A percentile compares a stretch with the other conserved stretches of the same genome.
Conservation (phyloP, 192 early-diverging fungal genomes). For the Spinellus fusiger region DNA sequence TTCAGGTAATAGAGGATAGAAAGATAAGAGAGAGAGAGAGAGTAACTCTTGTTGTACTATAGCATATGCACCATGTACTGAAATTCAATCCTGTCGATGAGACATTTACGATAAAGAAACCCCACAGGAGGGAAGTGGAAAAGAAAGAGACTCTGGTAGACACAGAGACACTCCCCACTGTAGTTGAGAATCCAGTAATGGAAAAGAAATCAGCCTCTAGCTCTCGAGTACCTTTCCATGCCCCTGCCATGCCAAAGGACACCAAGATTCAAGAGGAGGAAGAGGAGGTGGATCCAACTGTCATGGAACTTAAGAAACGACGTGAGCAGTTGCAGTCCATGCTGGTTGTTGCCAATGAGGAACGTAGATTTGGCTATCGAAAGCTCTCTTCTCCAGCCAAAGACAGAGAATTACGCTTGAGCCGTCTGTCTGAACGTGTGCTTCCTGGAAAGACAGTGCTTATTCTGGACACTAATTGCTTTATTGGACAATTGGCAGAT, state of each 20-base stretch:
- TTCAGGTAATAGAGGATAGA: constrained; percentile 24
- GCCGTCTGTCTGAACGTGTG: constrained; percentile 13
- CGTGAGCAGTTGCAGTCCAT: constrained; percentile 27
- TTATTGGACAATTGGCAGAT: constrained; percentile 42
- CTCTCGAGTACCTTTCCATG: neutral
- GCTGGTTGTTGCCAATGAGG: neutral
- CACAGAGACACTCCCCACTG: too few species aligned
- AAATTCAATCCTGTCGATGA: constrained; percentile 9
- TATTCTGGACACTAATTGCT: constrained; percentile 55
- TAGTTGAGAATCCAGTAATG: too few species aligned
- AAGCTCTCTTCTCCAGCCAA: constrained; percentile 13
- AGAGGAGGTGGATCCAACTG: constrained; percentile 13
- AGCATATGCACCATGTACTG: too few species aligned
- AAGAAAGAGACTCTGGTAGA: too few species aligned
- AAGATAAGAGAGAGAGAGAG: neutral
- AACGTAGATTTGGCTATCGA: constrained; percentile 4
- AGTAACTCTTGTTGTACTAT: neutral
- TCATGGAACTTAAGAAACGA: constrained; percentile 22
- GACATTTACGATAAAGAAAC: neutral
- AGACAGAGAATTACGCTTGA: constrained; percentile 10
- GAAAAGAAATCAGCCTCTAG: too few species aligned
- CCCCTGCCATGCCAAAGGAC: neutral
- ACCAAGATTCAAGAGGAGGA: constrained; percentile 10
- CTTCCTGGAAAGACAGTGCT: constrained; percentile 32
- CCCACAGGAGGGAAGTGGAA: neutral